Evolutionary conservation across 2,329 filamentous ascomycete genomes (phyloP), one percentile per base, ranked within the genome.

Genomic region (Chalaropsis ovoidea): DNA sequence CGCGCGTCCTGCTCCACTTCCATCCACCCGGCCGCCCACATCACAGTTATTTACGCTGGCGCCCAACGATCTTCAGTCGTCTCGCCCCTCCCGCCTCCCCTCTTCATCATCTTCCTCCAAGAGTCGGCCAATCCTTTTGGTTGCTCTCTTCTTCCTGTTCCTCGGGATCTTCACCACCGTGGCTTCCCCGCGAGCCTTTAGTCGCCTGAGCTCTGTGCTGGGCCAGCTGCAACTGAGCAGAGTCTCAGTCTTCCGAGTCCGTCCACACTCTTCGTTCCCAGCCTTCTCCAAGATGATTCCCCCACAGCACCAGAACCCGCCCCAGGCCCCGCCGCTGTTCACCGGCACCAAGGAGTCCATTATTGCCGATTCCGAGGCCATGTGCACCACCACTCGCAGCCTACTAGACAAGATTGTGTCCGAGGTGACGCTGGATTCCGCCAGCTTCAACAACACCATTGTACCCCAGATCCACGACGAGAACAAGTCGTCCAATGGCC

Each of bases 251-350:
- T 67, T 70, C 11, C 63, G 60, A 52, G 19, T 67, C 65, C 72
- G 71, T 64, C 71, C 70, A 31, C 63, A 63, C 24, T 67, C 66
- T 39, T 65, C 66, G 3, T 67, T 63, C 42, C 66, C 60, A n/a
- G 54, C 63, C 41, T 43, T 65, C 27, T 65, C 66, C 66, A 65
- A 65, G 72, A 89, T 89, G 86, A 84, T 82, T 69, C 80, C 83
- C 68, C 76, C 81, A 69, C 82, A 85, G 75, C 90, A 88, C 76
- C 82, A 81, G 74, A 87, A 81, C 73, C 89, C 89, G 69, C 89
- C 89, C 2, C 89, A 93, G 78, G 80, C 86, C 49, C 89, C 89
- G 66, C 88, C 89, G 65, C 81, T 85, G 73, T 94, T 93, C 77
- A 89, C 82, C 2, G 86, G 86, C 70, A 91, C 88, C 60, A 83